Conservation (phyloP, 2,329 filamentous ascomycete species). For the Fusarium xylarioides region DNA sequence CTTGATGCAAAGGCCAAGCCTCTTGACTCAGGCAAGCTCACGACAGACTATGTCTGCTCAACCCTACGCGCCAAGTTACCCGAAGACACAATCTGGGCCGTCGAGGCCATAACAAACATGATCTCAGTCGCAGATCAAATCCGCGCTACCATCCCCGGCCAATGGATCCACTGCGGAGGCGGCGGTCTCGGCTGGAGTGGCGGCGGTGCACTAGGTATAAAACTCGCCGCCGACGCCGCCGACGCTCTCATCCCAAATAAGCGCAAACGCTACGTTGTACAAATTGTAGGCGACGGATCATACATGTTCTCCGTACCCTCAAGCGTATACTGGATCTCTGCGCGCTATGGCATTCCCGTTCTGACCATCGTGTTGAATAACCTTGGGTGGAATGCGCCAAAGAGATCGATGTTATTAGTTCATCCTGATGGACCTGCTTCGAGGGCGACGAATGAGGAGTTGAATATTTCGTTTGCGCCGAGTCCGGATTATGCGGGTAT, state of each 20-base stretch:
- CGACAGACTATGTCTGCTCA: neutral
- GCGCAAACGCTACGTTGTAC: neutral
- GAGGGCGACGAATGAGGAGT: neutral
- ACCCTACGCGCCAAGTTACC: neutral
- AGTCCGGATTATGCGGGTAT: slow-evolving; percentile 14
- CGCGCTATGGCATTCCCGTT: neutral
- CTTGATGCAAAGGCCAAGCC: neutral
- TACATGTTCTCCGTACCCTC: slow-evolving; percentile 20
- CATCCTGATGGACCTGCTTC: slow-evolving; percentile 14
- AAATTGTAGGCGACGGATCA: slow-evolving; percentile 17
- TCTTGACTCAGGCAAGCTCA: neutral
- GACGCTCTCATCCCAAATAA: neutral
- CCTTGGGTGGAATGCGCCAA: slow-evolving; percentile 7
- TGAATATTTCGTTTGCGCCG: slow-evolving; percentile 12
- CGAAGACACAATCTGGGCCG: neutral
- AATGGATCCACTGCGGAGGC: slow-evolving; percentile 17
- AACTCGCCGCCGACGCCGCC: slow-evolving; percentile 2
- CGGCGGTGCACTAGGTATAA: slow-evolving; percentile 6
- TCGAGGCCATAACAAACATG: slow-evolving; percentile 15
- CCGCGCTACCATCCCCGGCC: neutral
- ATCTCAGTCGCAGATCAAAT: neutral
- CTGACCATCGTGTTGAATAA: slow-evolving; percentile 19
- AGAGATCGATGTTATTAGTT: neutral
- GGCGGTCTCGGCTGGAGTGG: slow-evolving; percentile 19
- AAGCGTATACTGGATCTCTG: slow-evolving; percentile 27